Base-by-base conservation (phyloP, 2,329 filamentous ascomycete species). In the Penicillium sp. region DNA sequence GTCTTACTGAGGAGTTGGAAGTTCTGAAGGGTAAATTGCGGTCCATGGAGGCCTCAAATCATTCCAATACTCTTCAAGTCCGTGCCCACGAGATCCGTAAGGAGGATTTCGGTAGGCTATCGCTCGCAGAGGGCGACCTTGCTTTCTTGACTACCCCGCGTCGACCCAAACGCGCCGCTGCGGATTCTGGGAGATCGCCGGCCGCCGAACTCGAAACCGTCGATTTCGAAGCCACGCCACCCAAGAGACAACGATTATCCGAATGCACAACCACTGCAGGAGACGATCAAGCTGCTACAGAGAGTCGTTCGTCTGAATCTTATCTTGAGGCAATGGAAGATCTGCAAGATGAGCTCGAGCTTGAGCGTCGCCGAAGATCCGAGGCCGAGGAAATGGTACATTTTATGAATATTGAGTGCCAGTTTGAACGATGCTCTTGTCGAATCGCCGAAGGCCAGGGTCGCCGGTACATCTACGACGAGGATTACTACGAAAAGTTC, bases 301-400 rank as follows among this genome's bases (percentile, higher is more conserved):
- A 68, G 28, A 62, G 66, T 11, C 52, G 62, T 13, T 52, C 61
- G 10, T 51, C 63, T 9, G 61, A 64, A 13, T 31, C 55, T 2
- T 75, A 82, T 34, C 62, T 74, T 7, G 78, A 78, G 57, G 67
- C 75, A n/a, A 62, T 85, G 19, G 64, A 71, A 2, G 65, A 71
- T 2, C 58, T 79, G 10, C 75, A 79, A 53, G 75, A 81, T 39
- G 78, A 84, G 51, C 73, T 87, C 3, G 66, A 72, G 23, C 69
- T 70, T 26, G 83, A 87, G 67, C 77, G 75, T 60, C 75, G 75
- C 40, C 70, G 79, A 51, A 76, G 82, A 55, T 68, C 73, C 51
- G 76, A 80, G 24, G 83, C 83, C 0, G 79, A 86, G 59, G 83
- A 85, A 26, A 78, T 85, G 71, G 75, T 86, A 2, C 67, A 79